Evolutionary conservation across 2,329 filamentous ascomycete genomes (phyloP).

Genomic region (Gremmenia infestans): DNA sequence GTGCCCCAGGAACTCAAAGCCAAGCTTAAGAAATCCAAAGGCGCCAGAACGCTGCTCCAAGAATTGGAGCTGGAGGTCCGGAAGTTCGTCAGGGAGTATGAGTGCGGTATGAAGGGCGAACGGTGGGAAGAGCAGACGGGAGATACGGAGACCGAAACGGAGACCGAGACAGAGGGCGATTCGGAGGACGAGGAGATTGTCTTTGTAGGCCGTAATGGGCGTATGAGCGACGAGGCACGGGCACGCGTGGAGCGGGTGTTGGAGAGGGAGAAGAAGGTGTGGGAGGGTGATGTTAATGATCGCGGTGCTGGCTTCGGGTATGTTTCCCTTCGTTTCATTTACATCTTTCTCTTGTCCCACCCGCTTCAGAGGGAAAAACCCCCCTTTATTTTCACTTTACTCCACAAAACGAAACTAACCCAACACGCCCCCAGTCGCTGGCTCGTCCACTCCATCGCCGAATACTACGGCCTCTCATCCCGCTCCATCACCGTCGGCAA

Average conservation of each 20-base stretch:
- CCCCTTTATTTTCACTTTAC: too few relatives aligned
- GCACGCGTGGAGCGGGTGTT: slow-evolving; percentile 48
- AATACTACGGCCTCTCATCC: slow-evolving; percentile 62
- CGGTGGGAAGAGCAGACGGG: slow-evolving; percentile 43
- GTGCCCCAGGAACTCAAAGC: slow-evolving; percentile 78
- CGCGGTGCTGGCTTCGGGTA: slow-evolving; percentile 72
- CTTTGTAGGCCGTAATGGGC: slow-evolving; percentile 69
- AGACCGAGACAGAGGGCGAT: slow-evolving; percentile 43
- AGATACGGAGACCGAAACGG: slow-evolving; percentile 28
- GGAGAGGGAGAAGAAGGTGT: slow-evolving; percentile 66
- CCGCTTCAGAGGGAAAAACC: neutral
- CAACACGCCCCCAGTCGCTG: slow-evolving; percentile 57
- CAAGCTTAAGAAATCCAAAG: slow-evolving; percentile 71
- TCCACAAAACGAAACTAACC: too few relatives aligned
- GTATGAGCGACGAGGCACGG: slow-evolving; percentile 47
- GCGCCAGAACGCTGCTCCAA: slow-evolving; percentile 74
- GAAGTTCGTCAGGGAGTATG: slow-evolving; percentile 62
- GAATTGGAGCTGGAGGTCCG: slow-evolving; percentile 82
- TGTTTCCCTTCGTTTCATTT: slow-evolving; percentile 35
- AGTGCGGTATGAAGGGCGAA: slow-evolving; percentile 53
- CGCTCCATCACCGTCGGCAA: slow-evolving; percentile 57
- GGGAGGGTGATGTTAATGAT: slow-evolving; percentile 73
- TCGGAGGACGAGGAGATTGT: slow-evolving; percentile 81
- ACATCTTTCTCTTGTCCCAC: slow-evolving; percentile 7
- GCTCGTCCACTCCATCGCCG: slow-evolving; percentile 86